phyloP scores from a whole-genome alignment of 768 basidiomycete species.

The Macrolepiota albuminosa region DNA sequence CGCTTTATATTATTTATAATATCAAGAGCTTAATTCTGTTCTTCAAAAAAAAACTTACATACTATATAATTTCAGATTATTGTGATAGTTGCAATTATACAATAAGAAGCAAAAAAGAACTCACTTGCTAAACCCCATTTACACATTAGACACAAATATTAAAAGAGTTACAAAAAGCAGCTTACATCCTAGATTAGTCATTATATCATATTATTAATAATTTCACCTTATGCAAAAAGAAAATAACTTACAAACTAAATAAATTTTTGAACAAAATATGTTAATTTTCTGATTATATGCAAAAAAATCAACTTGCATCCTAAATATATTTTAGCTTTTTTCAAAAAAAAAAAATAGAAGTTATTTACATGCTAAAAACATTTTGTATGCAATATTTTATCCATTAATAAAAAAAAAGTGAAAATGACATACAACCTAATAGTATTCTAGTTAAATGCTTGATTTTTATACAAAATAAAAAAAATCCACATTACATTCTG shows the following conservation, averaged over 20 bases:
- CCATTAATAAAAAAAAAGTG: not conserved
- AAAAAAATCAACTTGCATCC: not conserved
- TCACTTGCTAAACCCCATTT: not conserved
- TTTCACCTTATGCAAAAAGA: not conserved
- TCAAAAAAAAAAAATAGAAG: not conserved
- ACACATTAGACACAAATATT: too few relatives aligned
- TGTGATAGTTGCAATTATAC: too few relatives aligned
- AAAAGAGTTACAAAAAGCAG: too few relatives aligned
- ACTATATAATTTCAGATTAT: not conserved
- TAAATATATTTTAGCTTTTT: not conserved
- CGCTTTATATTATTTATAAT: not conserved
- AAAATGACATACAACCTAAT: not conserved
- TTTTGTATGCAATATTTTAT: not conserved
- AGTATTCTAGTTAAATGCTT: not conserved
- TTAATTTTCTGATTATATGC: not conserved
- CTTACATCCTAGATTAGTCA: too few relatives aligned
- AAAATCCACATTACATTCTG: not conserved
- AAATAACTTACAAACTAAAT: not conserved
- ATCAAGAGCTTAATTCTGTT: not conserved
- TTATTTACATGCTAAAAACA: not conserved
- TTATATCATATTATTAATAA: too few relatives aligned
- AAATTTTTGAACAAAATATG: not conserved
- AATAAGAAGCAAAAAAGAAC: not conserved
- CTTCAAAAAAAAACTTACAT: not conserved
- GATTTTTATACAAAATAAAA: not conserved